Evolutionary conservation across 331 rosid species (phyloP).

Genomic region (Acacia concinna): DNA sequence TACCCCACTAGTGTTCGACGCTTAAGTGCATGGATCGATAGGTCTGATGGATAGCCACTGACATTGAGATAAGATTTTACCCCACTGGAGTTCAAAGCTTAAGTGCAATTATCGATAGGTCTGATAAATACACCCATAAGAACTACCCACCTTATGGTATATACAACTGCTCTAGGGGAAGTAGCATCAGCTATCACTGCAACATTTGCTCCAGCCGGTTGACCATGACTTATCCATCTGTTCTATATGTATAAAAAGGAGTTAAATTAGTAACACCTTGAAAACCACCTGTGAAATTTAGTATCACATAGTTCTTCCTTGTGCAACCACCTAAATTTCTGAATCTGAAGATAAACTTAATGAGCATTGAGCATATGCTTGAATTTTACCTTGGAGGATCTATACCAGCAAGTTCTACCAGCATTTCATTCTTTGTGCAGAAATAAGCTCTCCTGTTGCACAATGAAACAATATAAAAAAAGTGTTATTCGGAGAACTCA

Average conservation of each 20-base stretch:
- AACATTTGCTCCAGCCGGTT: slow-evolving; percentile 86
- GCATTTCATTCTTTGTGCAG: slow-evolving; percentile 65
- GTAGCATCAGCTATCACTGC: slow-evolving; percentile 85
- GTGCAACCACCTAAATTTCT: no score
- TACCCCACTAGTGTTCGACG: neutral
- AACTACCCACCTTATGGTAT: slow-evolving; percentile 68
- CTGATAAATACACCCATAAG: neutral
- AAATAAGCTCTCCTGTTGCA: slow-evolving; percentile 70
- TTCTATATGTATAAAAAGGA: slow-evolving; percentile 49
- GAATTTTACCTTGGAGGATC: slow-evolving; percentile 79
- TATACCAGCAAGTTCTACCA: slow-evolving; percentile 60
- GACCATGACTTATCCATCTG: slow-evolving; percentile 91
- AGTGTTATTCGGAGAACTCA: slow-evolving; percentile 22
- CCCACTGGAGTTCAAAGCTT: neutral
- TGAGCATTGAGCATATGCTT: slow-evolving; percentile 20
- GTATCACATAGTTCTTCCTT: no score
- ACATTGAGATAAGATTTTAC: no score
- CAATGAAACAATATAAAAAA: slow-evolving; percentile 41
- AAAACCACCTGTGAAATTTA: slow-evolving; percentile 13
- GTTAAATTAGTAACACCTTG: slow-evolving; percentile 46
- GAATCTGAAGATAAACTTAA: no score
- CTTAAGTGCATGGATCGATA: neutral
- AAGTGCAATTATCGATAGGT: neutral
- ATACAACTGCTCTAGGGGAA: slow-evolving; percentile 62
- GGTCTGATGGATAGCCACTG: no score